Evolutionary conservation across 2,329 filamentous ascomycete genomes (phyloP).

Genomic region (Pestalotiopsis sp.): DNA sequence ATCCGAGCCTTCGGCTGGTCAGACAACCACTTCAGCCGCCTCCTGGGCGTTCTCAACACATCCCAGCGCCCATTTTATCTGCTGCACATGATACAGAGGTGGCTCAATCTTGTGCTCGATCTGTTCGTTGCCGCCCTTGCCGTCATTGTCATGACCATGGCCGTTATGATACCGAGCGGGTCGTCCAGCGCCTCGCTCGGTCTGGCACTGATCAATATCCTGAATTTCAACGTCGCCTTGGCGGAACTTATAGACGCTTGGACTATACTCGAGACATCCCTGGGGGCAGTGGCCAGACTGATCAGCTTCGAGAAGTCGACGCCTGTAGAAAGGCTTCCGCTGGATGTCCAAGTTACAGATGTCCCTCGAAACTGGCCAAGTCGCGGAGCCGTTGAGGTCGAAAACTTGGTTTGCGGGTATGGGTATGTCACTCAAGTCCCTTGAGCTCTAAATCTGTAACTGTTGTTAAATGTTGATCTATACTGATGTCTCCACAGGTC

Average conservation of each 20-base stretch:
- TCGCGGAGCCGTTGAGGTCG: neutral
- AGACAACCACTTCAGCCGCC: neutral
- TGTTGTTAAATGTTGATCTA: too few species aligned
- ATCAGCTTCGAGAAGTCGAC: neutral
- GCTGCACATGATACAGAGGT: constrained; percentile 31
- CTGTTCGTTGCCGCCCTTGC: constrained; percentile 30
- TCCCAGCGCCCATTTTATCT: constrained; percentile 36
- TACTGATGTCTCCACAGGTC: too few species aligned
- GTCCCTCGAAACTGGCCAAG: neutral
- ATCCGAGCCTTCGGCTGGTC: constrained; percentile 10
- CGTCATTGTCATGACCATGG: constrained; percentile 26
- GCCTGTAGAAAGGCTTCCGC: neutral
- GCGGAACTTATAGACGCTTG: constrained; percentile 32
- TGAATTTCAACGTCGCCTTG: constrained; percentile 35
- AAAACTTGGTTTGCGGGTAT: neutral
- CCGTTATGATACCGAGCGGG: constrained; percentile 13
- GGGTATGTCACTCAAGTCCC: neutral
- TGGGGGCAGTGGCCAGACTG: constrained; percentile 21
- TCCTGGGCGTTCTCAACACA: neutral
- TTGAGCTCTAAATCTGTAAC: too few species aligned
- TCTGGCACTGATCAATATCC: constrained; percentile 38
- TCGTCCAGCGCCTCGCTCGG: constrained; percentile 21
- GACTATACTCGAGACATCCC: constrained; percentile 30
- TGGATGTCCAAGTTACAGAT: neutral
- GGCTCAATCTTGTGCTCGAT: constrained; percentile 34